A percentile compares a stretch with the other conserved stretches of the same genome.
phyloP scores from a whole-genome alignment of 2,329 filamentous ascomycete genomes.

The Cladobotryum protrusum region DNA sequence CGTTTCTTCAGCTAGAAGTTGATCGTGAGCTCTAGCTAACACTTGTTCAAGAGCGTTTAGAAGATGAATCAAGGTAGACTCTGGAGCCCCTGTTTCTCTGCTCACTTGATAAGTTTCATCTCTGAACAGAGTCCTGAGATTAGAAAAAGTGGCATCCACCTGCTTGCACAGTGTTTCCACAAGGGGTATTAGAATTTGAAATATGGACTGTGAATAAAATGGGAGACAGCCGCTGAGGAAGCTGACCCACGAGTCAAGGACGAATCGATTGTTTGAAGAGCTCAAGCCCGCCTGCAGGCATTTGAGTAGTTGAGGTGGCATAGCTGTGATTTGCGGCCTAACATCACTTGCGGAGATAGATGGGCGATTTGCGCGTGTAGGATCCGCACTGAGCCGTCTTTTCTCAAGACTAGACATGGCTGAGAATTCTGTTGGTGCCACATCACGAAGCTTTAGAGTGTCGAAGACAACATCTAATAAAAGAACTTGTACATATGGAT shows the following conservation, averaged over 20 bases:
- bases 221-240: slow-evolving; percentile 81
- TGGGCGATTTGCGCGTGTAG: slow-evolving; percentile 32
- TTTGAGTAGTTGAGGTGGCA: slow-evolving; percentile 68
- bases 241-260: slow-evolving; percentile 86
- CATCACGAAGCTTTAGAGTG: slow-evolving; percentile 60
- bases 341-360: slow-evolving; percentile 30
- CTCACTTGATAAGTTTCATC: slow-evolving; percentile 18
- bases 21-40: slow-evolving; percentile 79
- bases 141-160: slow-evolving; percentile 65
- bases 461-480: slow-evolving; percentile 73
- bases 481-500: slow-evolving; percentile 68
- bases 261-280: slow-evolving; percentile 63
- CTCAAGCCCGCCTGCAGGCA: slow-evolving; percentile 78
- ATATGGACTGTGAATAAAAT: slow-evolving; percentile 76
- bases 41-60: slow-evolving; percentile 92
- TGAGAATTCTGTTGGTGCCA: slow-evolving; percentile 33
- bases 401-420: slow-evolving; percentile 43
- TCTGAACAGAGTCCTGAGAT: slow-evolving; percentile 60
- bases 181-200: slow-evolving; percentile 82
- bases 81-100: slow-evolving; percentile 40
- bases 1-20: slow-evolving; percentile 69
- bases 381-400: slow-evolving; percentile 36
- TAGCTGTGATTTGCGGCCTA: slow-evolving; percentile 32
- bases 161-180: slow-evolving; percentile 84
- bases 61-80: slow-evolving; percentile 72